A percentile compares a stretch with the other conserved stretches of the same genome.
Evolutionary conservation across 2,329 filamentous ascomycete species (phyloP).

Genomic region (Talaromyces sp.): DNA sequence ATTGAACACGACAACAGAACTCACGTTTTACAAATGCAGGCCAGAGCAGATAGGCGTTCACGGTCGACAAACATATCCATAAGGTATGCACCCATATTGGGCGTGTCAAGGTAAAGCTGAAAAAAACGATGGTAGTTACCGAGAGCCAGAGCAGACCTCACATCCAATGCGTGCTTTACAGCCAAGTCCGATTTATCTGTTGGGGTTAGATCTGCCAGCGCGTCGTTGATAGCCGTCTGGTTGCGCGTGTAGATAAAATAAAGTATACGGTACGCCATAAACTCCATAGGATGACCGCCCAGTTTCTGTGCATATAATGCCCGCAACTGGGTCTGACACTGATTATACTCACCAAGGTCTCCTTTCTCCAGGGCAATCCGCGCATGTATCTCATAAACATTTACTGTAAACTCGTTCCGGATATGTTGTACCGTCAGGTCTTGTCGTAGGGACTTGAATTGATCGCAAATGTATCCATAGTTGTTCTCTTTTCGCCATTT

Average conservation of each 20-base stretch:
- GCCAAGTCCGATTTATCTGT: constrained; percentile 83
- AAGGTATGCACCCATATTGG: constrained; percentile 94
- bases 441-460: constrained; percentile 97
- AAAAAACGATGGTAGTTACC: constrained; percentile 99
- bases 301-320: constrained; percentile 82
- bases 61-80: constrained; percentile 99
- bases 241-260: constrained; percentile 99
- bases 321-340: constrained; percentile 97
- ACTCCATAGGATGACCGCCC: constrained; percentile 87
- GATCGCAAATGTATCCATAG: constrained; percentile 96
- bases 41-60: constrained; percentile 83
- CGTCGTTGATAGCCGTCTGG: constrained; percentile 95
- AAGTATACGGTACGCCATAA: constrained; percentile 98
- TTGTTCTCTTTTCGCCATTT: constrained; percentile 94
- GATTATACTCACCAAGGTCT: constrained; percentile 99
- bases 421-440: constrained; percentile 97
- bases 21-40: constrained; percentile 92
- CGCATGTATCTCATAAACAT: constrained; percentile 94
- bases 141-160: constrained; percentile 84
- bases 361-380: constrained; percentile 96
- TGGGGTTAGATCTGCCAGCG: constrained; percentile 96
- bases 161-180: constrained; percentile 85
- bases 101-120: constrained; percentile 87
- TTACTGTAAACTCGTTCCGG: constrained; percentile 92
- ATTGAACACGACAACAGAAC: constrained; percentile 36